phyloP scores from a whole-genome alignment of 257 asterid species.

The Plantago elongata region DNA sequence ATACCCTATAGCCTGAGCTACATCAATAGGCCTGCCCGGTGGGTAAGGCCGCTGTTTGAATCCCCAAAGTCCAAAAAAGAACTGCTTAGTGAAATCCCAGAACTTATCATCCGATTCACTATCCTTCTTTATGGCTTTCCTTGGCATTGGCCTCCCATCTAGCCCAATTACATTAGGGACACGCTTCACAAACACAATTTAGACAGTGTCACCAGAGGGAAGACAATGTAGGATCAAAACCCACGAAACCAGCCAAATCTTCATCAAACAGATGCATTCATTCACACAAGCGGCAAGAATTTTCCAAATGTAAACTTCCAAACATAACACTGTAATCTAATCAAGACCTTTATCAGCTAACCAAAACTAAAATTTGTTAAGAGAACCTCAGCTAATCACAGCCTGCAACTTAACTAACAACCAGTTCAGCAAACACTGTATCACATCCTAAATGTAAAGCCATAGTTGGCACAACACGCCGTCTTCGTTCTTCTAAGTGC shows the following conservation, averaged over 20 bases:
- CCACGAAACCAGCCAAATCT: slow-evolving; percentile 1
- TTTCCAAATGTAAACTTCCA: neutral
- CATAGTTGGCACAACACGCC: neutral
- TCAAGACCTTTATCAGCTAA: neutral
- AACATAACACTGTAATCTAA: neutral
- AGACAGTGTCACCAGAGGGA: slow-evolving; percentile 12
- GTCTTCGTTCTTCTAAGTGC: neutral
- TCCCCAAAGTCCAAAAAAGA: slow-evolving; percentile 99
- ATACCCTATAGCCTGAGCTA: slow-evolving; percentile 91
- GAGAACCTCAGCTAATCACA: neutral
- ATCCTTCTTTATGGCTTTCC: slow-evolving; percentile 66
- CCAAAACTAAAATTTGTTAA: neutral
- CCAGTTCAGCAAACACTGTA: neutral
- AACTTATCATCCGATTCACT: slow-evolving; percentile 79
- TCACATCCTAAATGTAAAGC: neutral
- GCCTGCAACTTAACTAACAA: neutral
- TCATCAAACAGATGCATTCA: slow-evolving; percentile 12
- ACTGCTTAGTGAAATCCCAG: slow-evolving; percentile 94
- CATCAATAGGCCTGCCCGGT: slow-evolving; percentile 88
- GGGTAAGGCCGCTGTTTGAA: slow-evolving; percentile 95
- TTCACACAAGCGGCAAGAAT: slow-evolving; percentile 1
- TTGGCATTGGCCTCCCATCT: slow-evolving; percentile 98
- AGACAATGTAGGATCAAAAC: neutral
- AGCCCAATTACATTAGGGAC: slow-evolving; percentile 84
- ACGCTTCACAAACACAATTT: slow-evolving; percentile 52